Evolutionary conservation across 2,329 filamentous ascomycete species (phyloP), one percentile per base, ranked within the genome.

Genomic region (Nannizziopsis barbatae): DNA sequence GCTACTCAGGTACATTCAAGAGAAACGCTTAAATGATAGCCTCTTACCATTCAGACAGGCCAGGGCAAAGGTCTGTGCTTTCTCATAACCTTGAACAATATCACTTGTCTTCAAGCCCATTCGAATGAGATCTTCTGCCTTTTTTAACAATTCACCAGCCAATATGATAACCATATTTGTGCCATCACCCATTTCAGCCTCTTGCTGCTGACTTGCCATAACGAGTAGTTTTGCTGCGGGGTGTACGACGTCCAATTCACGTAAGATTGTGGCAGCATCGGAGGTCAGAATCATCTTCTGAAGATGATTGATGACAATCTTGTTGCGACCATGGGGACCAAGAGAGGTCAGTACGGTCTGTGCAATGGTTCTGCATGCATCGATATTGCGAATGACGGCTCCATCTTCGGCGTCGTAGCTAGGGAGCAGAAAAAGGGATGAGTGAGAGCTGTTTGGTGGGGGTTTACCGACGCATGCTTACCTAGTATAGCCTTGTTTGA

Each of bases 361-460:
- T 51, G 92, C 82, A 69, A 98, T 96, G 57, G 92, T 86, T 56
- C 89, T 81, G 75, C 92, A 98, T 66, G 93, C 92, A 65, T 98
- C 93, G 71, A 98, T 96, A 71, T 98, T 98, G 65, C 92, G 88
- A 57, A 96, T 77, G 58, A 98, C 89, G 58, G 92, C 93, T 66
- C 92, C 92, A 85, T 98, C 92, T 81, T 98, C 93, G 53, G 90
- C 83, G 66, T 96, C 90, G 74, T 98, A 95, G 77, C 93, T 96
- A 64, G 22, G 18, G 42, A 39, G 17, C 39, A 36, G 33, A 36
- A 38, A 42, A 42, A 53, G 48, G 46, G 40, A 50, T 55, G 48
- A 49, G 49, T 47, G 52, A 42, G 44, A 42, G 39, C 20, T 55
- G 58, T 58, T 47, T 43, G 46, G 41, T 35, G 41, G 40, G 46